These are phyloP conservation scores for Hypoxylon sp. DNA, from an alignment of 2,329 filamentous ascomycete genomes.

Conservation along the genomic window DNA sequence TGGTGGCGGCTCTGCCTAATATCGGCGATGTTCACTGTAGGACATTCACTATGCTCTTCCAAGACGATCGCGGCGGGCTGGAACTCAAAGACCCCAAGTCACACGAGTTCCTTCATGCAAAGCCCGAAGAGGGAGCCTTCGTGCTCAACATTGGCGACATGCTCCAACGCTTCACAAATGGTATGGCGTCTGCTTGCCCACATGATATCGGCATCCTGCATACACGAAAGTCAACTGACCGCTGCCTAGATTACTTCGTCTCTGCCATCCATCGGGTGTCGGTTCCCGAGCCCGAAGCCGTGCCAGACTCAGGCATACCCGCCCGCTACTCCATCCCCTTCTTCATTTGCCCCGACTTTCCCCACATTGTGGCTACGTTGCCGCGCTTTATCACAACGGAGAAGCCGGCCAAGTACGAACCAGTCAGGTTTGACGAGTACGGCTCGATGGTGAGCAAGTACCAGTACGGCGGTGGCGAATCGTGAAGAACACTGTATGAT, in stretches of 20 bases:
- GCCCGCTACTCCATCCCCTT: constrained; percentile 41
- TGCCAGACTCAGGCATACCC: constrained; percentile 30
- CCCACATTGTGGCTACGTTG: constrained; percentile 34
- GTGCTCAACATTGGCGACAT: constrained; percentile 42
- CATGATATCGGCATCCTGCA: not conserved
- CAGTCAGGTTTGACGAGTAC: constrained; percentile 40
- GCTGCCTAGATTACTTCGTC: constrained; percentile 37
- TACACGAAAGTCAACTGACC: not conserved
- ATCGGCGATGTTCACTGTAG: constrained; percentile 22
- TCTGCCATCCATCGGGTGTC: constrained; percentile 39
- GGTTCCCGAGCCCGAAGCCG: constrained; percentile 27
- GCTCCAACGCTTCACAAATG: constrained; percentile 40
- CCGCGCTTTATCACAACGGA: constrained; percentile 34
- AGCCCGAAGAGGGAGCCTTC: constrained; percentile 35
- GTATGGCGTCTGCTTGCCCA: constrained; percentile 11
- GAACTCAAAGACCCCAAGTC: constrained; percentile 55
- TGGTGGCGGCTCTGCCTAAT: too few relatives aligned
- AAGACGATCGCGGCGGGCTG: constrained; percentile 60
- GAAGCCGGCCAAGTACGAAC: constrained; percentile 34
- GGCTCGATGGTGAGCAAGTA: constrained; percentile 36
- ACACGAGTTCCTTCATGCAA: constrained; percentile 26
- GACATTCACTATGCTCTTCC: constrained; percentile 61
- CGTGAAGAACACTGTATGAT: too few relatives aligned
- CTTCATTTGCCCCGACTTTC: constrained; percentile 36
- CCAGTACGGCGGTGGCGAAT: constrained; percentile 23